Base-by-base conservation (phyloP, 495 filamentous ascomycete genomes). In the Talaromyces liani region DNA sequence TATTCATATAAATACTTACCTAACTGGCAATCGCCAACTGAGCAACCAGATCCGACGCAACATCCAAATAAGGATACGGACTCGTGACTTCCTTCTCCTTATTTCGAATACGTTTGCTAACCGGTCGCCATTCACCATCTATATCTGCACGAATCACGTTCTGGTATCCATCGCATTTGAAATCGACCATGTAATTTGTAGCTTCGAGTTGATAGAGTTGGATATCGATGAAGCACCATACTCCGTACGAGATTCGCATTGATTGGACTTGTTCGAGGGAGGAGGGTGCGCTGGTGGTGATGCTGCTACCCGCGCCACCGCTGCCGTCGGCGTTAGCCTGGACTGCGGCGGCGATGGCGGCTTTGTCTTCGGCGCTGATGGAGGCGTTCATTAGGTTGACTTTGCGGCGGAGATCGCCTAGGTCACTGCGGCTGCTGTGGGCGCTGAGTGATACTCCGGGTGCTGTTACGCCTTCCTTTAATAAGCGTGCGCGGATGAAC, bases 151-250 rank as follows among this genome's bases (percentile, higher is more conserved):
- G 77, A 58, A 86, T 78, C 58, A 90, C 78, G 41, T 90, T 89
- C 74, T 98, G 94, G 73, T 98, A 98, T 6, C 94, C 94, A n/a
- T 93, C 92, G 70, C 94, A 97, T 71, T 96, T 98, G 83, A 98
- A 98, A 73, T 98, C 94, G 27, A 98, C 94, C 66, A 98, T 88
- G 74, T 93, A 98, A 67, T 92, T 93, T 62, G 90, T 89, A 45
- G 87, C 85, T 73, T 98, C 94, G 75, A 98, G 88, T 69, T 93
- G 90, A 73, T 98, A 98, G 31, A 98, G 87, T 72, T 98, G 94
- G 63, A 98, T 95, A 60, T 94, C 92, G 72, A 98, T 87, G 68
- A 95, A 93, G 65, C 98, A 91, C 79, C 77, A 81, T 22, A 80
- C 77, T 12, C 79, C 79, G 62, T 80, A 73, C 2, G 71, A 72